Evolutionary conservation across 352 stramenopile species (phyloP), one percentile per base, ranked within the genome.

Genomic region (Saprolegnia diclina): DNA sequence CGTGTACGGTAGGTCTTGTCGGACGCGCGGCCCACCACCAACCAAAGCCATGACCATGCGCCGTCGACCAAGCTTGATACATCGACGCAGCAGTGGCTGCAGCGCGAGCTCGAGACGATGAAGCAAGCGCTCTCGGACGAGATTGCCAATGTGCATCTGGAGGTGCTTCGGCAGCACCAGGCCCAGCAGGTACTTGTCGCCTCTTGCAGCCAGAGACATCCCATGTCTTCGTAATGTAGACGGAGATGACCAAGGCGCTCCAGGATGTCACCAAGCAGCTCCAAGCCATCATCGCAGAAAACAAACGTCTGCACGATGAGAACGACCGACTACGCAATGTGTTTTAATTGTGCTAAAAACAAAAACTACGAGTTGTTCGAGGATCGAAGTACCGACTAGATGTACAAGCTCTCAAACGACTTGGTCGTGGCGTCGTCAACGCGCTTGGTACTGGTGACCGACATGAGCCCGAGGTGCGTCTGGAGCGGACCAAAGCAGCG

Each of bases 161-260:
- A 65, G 22, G 40, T 65, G 2, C 37, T 65, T 22, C 56, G 56
- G 7, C 56, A 65, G 21, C 56, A 65, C 24, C 56, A 65, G 21
- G 37, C 56, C 13, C 56, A 65, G 29, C 56, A 65, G 37, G 56
- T 65, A 52, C 21, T 6, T 29, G 13, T 57, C n/a, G n/a, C n/a
- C n/a, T n/a, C n/a, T n/a, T n/a, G n/a, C n/a, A n/a, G n/a, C n/a
- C n/a, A n/a, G n/a, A n/a, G n/a, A n/a, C n/a, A n/a, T n/a, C n/a
- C n/a, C n/a, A n/a, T n/a, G n/a, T n/a, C n/a, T n/a, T n/a, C n/a
- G n/a, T n/a, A n/a, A n/a, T n/a, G n/a, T 52, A 65, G 56, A 65
- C 40, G 19, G 56, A 65, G 21, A 19, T 65, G 18, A 24, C 40
- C 13, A 3, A 7, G 19, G 56, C 56, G 18, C 35, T 65, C 10